These are phyloP conservation scores for Kuraishia molischiana DNA, from an alignment of 805 yeast genomes.

Conservation along the genomic window DNA sequence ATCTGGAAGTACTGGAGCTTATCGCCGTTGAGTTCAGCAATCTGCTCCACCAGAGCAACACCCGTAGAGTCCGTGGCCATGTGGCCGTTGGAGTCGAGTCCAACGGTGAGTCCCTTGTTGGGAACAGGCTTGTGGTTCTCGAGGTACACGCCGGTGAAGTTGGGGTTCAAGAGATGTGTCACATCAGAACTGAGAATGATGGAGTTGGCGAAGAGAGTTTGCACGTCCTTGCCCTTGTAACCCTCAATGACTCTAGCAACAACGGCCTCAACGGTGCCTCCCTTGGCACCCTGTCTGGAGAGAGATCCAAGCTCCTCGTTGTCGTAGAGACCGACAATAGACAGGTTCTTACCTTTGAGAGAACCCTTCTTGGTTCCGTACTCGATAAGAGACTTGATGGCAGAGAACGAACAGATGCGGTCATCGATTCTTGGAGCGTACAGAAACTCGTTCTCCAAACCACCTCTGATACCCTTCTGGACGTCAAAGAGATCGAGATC, in stretches of 20 bases:
- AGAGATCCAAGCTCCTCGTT: slow-evolving; percentile 81
- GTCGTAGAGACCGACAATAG: slow-evolving; percentile 60
- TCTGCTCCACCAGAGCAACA: slow-evolving; percentile 55
- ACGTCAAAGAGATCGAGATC: slow-evolving; percentile 78
- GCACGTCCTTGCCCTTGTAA: neutral
- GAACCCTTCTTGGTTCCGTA: slow-evolving; percentile 10
- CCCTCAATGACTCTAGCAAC: slow-evolving; percentile 40
- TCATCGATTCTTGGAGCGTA: slow-evolving; percentile 83
- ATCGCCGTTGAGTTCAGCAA: slow-evolving; percentile 59
- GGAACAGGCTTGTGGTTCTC: slow-evolving; percentile 76
- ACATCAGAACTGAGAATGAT: slow-evolving; percentile 80
- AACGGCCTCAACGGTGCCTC: slow-evolving; percentile 61
- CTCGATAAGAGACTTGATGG: slow-evolving; percentile 48
- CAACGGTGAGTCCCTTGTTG: slow-evolving; percentile 62
- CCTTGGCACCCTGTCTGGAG: slow-evolving; percentile 74
- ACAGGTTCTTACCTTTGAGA: slow-evolving; percentile 29
- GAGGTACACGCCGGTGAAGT: slow-evolving; percentile 56
- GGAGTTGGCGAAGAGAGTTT: slow-evolving; percentile 45
- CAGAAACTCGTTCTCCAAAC: slow-evolving; percentile 65
- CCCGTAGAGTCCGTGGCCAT: slow-evolving; percentile 80
- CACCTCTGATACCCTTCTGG: slow-evolving; percentile 73
- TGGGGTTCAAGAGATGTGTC: slow-evolving; percentile 74
- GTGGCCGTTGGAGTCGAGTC: slow-evolving; percentile 71
- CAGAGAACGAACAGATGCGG: slow-evolving; percentile 72
- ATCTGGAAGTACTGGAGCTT: slow-evolving; percentile 75